Conservation (phyloP, 805 yeast genomes). For the Brettanomyces bruxellensis region DNA sequence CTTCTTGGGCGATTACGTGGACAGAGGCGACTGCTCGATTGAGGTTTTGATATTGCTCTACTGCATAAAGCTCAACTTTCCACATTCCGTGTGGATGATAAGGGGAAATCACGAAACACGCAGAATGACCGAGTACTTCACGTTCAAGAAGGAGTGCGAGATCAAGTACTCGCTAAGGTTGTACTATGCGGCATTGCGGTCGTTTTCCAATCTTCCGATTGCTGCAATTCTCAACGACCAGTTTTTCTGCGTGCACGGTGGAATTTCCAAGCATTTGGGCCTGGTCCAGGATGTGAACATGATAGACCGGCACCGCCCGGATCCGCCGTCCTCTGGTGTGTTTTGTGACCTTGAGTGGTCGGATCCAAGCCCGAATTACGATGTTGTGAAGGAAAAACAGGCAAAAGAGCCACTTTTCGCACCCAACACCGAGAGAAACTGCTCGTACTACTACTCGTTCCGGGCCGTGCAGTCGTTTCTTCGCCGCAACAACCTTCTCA, state of each 20-base stretch:
- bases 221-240: conserved; percentile 91
- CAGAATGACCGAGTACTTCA: conserved; percentile 88
- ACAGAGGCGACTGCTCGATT: conserved; percentile 86
- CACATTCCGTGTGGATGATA: conserved; percentile 65
- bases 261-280: conserved; percentile 76
- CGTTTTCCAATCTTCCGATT: conserved; percentile 81
- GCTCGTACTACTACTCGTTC: conserved; percentile 83
- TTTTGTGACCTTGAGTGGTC: conserved; percentile 96
- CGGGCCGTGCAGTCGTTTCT: conserved; percentile 72
- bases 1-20: conserved; percentile 92
- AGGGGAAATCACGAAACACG: conserved; percentile 94
- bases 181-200: conserved; percentile 63
- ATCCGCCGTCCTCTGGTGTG: conserved; percentile 86
- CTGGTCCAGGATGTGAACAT: conserved; percentile 58
- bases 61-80: conserved; percentile 70
- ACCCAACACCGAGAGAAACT: conserved; percentile 74
- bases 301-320: conserved; percentile 65
- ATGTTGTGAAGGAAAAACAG: conserved; percentile 19
- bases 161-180: conserved; percentile 65
- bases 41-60: conserved; percentile 75
- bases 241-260: conserved; percentile 94
- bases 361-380: conserved; percentile 86
- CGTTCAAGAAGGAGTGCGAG: conserved; percentile 83
- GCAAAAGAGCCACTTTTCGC: conserved; percentile 35
- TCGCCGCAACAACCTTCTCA: conserved; percentile 65